Evolutionary conservation across 2,329 filamentous ascomycete species (phyloP), one percentile per base, ranked within the genome.

Genomic region (Exophiala sideris): DNA sequence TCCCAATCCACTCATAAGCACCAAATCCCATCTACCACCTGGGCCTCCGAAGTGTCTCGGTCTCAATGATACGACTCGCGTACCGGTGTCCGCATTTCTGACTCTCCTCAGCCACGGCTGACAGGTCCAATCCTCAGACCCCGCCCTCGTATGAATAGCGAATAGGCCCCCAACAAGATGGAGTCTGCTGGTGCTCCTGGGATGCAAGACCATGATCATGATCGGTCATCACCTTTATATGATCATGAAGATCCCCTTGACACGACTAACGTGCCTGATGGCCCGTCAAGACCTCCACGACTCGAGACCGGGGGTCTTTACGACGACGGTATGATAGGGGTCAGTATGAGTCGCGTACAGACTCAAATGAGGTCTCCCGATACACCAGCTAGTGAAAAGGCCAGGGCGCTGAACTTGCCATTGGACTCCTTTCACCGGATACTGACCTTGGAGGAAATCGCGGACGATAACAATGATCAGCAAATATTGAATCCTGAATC

Each of bases 361-460:
- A 81, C 76, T 46, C 75, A 78, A 40, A 71, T 84, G 65, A 79
- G 75, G 34, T 80, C 80, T 14, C 77, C 80, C 8, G 73, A 74
- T 39, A 84, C 81, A 3, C 81, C 82, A 1, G 79, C 78, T 8
- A 76, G 76, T 16, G 82, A 84, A 64, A 85, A 84, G 65, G 77
- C 73, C n/a, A 77, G 79, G 2, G 76, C 76, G 1, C 68, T 85
- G 61, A 78, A 81, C 45, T 24, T 59, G 12, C 46, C 57, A 5
- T 33, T 54, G 4, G 54, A 57, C 7, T 57, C 54, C 36, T 54
- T 54, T 10, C 48, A 47, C 14, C 41, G 38, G 38, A 53, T 53
- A 12, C 12, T 50, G 14, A 42, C 34, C 18, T 34, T 53, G 29
- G 33, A 36, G 12, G 52, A 58, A 38, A 49, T 40, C 12, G 24